Conservation (phyloP, 495 filamentous ascomycete species). For the Thermothielavioides terrestris region DNA sequence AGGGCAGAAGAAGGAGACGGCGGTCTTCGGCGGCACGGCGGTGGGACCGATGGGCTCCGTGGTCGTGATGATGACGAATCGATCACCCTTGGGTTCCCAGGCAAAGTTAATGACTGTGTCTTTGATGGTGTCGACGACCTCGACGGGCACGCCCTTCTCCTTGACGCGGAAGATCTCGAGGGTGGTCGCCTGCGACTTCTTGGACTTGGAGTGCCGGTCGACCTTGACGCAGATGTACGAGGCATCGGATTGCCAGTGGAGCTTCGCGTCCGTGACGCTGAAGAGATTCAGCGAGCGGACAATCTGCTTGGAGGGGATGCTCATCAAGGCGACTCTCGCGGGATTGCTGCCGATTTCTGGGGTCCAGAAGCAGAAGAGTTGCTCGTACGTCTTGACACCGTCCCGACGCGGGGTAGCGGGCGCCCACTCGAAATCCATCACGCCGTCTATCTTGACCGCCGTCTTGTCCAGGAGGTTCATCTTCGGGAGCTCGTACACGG, state of each 20-base stretch:
- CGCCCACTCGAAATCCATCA: constrained; percentile 97
- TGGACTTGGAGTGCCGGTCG: constrained; percentile 96
- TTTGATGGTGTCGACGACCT: constrained; percentile 94
- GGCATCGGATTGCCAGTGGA: constrained; percentile 93
- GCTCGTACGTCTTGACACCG: constrained; percentile 80
- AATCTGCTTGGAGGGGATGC: constrained; percentile 84
- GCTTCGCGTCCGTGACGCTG: constrained; percentile 93
- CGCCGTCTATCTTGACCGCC: constrained; percentile 87
- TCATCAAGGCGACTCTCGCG: constrained; percentile 95
- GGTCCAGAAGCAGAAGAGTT: constrained; percentile 97
- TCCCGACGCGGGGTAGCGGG: constrained; percentile 71
- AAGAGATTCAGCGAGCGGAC: constrained; percentile 92
- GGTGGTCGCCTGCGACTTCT: constrained; percentile 93
- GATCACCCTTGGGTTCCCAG: constrained; percentile 95
- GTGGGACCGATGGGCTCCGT: constrained; percentile 70
- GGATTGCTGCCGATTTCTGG: constrained; percentile 97
- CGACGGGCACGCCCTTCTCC: constrained; percentile 95
- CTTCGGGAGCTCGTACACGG: constrained; percentile 84
- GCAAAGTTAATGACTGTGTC: constrained; percentile 98
- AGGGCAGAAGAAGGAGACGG: constrained; percentile 90
- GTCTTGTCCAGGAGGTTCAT: constrained; percentile 89
- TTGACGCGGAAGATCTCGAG: constrained; percentile 94
- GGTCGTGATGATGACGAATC: constrained; percentile 95
- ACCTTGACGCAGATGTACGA: constrained; percentile 97
- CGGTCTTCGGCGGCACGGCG: constrained; percentile 83